A percentile compares a stretch with the other conserved stretches of the same genome.
Evolutionary conservation across 2,329 filamentous ascomycete species (phyloP).

Genomic region (Fusarium tanahbumbuense): DNA sequence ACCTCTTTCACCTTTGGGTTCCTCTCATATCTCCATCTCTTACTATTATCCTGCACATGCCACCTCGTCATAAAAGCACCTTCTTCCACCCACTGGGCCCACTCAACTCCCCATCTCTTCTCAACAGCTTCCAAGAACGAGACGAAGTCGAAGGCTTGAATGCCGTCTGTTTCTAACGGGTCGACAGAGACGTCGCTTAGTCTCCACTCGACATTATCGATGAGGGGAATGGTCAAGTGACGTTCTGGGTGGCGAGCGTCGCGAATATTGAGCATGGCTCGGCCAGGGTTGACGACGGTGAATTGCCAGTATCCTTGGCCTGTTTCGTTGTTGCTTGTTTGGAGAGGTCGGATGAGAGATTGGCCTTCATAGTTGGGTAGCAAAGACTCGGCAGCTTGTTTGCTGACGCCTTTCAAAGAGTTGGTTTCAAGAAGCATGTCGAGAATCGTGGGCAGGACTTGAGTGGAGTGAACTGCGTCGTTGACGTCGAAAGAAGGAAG

Average conservation of each 20-base stretch:
- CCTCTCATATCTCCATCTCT: constrained; percentile 48
- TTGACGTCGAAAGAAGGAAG: constrained; percentile 46
- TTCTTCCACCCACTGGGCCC: constrained; percentile 49
- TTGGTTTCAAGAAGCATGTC: constrained; percentile 49
- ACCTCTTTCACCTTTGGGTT: constrained; percentile 9
- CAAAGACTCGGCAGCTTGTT: constrained; percentile 40
- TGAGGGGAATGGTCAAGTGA: constrained; percentile 48
- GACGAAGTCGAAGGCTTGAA: constrained; percentile 44
- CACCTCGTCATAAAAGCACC: constrained; percentile 49
- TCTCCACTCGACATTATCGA: constrained; percentile 50
- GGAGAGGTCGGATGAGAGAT: constrained; percentile 45
- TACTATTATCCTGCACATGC: constrained; percentile 52
- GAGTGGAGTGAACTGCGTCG: constrained; percentile 46
- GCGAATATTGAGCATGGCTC: constrained; percentile 49
- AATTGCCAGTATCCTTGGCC: constrained; percentile 50
- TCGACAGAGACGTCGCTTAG: constrained; percentile 47
- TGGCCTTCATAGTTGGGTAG: constrained; percentile 49
- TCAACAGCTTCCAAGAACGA: constrained; percentile 44
- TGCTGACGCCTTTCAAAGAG: constrained; percentile 41
- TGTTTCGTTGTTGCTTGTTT: constrained; percentile 27
- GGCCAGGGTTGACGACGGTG: constrained; percentile 50
- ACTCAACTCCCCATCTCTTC: constrained; percentile 41
- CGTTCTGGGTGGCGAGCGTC: constrained; percentile 48
- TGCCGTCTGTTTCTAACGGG: constrained; percentile 40
- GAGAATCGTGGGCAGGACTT: constrained; percentile 50